Percentiles rank a stretch among this genome's conserved stretches.
These are phyloP conservation scores for Oropetium thomaeum DNA, from an alignment of 176 grass and related monocot species.

Conservation along the genomic window DNA sequence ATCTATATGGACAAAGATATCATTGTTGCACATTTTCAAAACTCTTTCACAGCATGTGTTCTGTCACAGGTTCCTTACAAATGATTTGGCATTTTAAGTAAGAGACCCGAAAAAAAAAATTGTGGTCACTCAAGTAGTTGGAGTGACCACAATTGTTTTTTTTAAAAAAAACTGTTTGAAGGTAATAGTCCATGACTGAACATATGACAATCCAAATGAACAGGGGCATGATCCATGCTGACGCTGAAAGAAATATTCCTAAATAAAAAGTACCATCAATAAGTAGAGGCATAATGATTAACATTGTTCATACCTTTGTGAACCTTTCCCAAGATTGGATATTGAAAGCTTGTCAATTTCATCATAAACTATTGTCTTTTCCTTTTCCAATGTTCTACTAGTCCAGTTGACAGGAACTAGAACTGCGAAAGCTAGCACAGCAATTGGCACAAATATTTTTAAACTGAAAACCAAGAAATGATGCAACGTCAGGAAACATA, in stretches of 20 bases:
- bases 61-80: neutral
- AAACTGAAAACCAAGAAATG: constrained; percentile 55
- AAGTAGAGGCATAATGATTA: constrained; percentile 11
- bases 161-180: neutral
- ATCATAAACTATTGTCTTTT: constrained; percentile 55
- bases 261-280: neutral
- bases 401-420: constrained; percentile 90
- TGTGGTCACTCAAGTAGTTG: too few species aligned
- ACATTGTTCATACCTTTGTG: constrained; percentile 56
- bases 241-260: neutral
- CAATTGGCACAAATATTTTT: constrained; percentile 91
- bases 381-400: constrained; percentile 61
- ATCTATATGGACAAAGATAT: constrained; percentile 13
- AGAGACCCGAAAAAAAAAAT: too few species aligned
- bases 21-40: neutral
- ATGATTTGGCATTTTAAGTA: neutral
- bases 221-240: neutral
- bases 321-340: constrained; percentile 87
- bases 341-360: constrained; percentile 96
- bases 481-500: constrained; percentile 16
- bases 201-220: constrained; percentile 15
- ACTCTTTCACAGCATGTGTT: neutral
- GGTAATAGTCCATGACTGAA: neutral
- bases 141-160: neutral
- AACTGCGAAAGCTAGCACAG: constrained; percentile 62